Evolutionary conservation across 176 grass and related monocot species (phyloP), one percentile per base, ranked within the genome.

Genomic region (Oryza officinalis): DNA sequence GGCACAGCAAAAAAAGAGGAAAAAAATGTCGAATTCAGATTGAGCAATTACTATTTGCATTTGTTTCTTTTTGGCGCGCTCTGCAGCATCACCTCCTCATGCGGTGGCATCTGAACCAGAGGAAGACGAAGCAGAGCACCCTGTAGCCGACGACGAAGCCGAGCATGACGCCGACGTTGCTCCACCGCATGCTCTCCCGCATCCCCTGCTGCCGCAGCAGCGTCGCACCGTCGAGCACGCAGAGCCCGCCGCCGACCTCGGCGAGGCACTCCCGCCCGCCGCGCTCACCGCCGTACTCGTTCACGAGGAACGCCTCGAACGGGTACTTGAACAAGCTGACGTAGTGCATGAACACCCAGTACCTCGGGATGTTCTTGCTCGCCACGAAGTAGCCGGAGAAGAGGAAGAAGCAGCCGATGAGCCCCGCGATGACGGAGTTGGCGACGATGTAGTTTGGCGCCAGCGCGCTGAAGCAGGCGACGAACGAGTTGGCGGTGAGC

Each of bases 301-400:
- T 98, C 23, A 98, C 81, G 1, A 98, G 64, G 5, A 98, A 86
- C 0, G 91, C 91, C 87, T 98, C 96, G 69, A 98, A 98, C 12
- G 96, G 91, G 87, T 98, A 98, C 91, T 98, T 95, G 71, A 98
- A 98, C 64, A 98, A 75, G 89, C 93, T 93, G 60, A 88, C 40
- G 93, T 98, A 98, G 66, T 98, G 96, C 96, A 95, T 92, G 89
- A 98, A 98, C 37, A 93, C 66, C 96, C 96, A 98, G 64, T 98
- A 98, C 18, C 71, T 85, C 43, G 96, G 96, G 76, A 98, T 98
- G 72, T 77, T 72, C 41, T 78, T 85, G 88, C 92, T 88, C 0
- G 93, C 84, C 2, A 95, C 90, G 91, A 98, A 98, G 87, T 98
- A 98, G 10, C 93, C 93, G 3, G 96, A 98, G 89, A 98, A 98